A percentile compares a stretch with the other conserved stretches of the same genome.
phyloP scores from a whole-genome alignment of 2,329 filamentous ascomycete species.

The Pezicula neosporulosa region DNA sequence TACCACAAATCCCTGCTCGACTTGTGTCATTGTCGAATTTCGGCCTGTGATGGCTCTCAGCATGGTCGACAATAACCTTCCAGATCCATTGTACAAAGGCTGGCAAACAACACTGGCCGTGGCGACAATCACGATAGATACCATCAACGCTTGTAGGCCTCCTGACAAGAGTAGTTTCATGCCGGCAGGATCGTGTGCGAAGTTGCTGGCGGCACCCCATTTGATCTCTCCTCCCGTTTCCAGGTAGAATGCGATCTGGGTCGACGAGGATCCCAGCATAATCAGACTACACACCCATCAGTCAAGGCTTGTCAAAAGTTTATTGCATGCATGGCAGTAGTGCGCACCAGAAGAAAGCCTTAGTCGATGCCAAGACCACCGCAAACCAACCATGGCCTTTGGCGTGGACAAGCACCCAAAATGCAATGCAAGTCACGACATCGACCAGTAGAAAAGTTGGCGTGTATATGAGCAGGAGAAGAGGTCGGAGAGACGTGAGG shows the following conservation, averaged over 20 bases:
- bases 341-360: constrained; percentile 2
- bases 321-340: too few relatives aligned
- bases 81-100: constrained; percentile 23
- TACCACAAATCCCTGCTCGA: background rate
- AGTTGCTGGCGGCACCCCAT: constrained; percentile 32
- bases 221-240: constrained; percentile 36
- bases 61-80: constrained; percentile 11
- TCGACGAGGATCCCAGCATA: constrained; percentile 29
- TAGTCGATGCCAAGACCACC: background rate
- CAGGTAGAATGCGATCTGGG: constrained; percentile 35
- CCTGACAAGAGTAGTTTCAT: constrained; percentile 34
- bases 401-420: constrained; percentile 27
- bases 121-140: constrained; percentile 21
- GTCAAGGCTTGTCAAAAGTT: background rate
- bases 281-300: constrained; percentile 3
- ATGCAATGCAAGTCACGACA: constrained; percentile 27
- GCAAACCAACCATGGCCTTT: constrained; percentile 18
- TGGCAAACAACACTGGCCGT: constrained; percentile 27
- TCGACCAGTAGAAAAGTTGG: constrained; percentile 34
- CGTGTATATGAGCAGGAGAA: constrained; percentile 31
- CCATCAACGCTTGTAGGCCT: constrained; percentile 24
- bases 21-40: background rate
- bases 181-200: constrained; percentile 32
- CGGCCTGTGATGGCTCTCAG: constrained; percentile 10
- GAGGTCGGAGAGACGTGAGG: constrained; percentile 6